phyloP scores from a whole-genome alignment of 306 rosid genomes.

The Cucurbita argyrosperma region DNA sequence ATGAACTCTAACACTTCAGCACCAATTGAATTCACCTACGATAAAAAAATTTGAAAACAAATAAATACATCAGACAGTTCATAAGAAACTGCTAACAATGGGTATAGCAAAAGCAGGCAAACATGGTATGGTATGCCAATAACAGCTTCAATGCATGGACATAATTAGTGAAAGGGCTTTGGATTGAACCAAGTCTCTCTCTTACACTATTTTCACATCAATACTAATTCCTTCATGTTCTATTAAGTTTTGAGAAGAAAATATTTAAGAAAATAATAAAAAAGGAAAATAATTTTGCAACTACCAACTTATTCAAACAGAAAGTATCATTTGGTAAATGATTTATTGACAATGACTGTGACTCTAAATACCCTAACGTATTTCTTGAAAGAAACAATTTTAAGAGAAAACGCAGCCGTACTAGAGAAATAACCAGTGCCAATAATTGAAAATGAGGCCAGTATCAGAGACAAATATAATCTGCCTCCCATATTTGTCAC shows the following conservation, averaged over 20 bases:
- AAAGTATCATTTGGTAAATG: neutral
- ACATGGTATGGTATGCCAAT: no score
- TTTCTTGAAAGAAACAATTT: neutral
- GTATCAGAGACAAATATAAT: neutral
- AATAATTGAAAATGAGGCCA: neutral
- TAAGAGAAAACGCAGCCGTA: neutral
- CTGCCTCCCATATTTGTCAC: neutral
- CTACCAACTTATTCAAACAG: neutral
- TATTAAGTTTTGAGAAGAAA: neutral
- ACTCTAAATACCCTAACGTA: neutral
- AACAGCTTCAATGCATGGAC: no score
- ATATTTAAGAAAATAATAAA: neutral
- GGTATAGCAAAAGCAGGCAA: neutral
- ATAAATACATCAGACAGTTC: neutral
- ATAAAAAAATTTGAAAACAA: constrained; percentile 7
- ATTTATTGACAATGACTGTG: neutral
- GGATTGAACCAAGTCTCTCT: neutral
- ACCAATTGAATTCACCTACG: constrained; percentile 78
- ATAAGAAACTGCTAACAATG: neutral
- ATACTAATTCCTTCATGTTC: neutral
- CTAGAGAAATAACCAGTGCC: neutral
- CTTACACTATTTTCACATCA: neutral
- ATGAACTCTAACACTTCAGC: constrained; percentile 76
- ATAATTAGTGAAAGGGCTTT: neutral
- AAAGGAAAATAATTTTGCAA: neutral